Conservation (phyloP, 805 yeast genomes). For the Saccharomyces jurei region DNA sequence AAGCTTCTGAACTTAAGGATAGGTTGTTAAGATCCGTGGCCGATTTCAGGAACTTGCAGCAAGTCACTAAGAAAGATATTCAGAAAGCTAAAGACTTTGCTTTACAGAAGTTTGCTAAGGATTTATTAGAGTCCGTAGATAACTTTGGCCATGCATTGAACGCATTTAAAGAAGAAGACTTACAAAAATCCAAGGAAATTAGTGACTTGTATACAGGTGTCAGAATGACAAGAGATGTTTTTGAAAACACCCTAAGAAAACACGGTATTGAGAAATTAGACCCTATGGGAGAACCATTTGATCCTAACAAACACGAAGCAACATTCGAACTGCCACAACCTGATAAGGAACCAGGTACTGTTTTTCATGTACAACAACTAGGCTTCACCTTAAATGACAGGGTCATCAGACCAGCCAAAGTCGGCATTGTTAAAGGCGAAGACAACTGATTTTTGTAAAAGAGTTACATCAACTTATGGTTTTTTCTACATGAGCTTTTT, state of each 20-base stretch:
- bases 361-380: constrained; percentile 84
- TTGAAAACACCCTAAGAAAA: constrained; percentile 70
- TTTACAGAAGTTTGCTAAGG: constrained; percentile 84
- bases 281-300: constrained; percentile 78
- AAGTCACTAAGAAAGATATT: constrained; percentile 77
- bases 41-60: constrained; percentile 88
- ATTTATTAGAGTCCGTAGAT: constrained; percentile 80
- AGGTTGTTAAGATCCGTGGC: constrained; percentile 77
- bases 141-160: constrained; percentile 80
- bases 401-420: constrained; percentile 91
- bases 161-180: constrained; percentile 58
- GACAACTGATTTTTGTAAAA: not conserved
- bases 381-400: constrained; percentile 82
- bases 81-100: constrained; percentile 87
- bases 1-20: constrained; percentile 74
- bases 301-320: constrained; percentile 90
- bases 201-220: constrained; percentile 79
- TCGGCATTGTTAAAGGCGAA: constrained; percentile 71
- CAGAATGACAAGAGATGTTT: constrained; percentile 77
- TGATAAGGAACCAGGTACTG: constrained; percentile 85
- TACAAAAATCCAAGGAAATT: constrained; percentile 53
- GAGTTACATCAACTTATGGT: not conserved
- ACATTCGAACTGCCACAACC: constrained; percentile 81
- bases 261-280: constrained; percentile 78
- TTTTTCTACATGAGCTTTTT: not conserved